These are phyloP conservation scores for Syncephalastrum monosporum DNA, from an alignment of 371 early-diverging fungal species.

Conservation along the genomic window DNA sequence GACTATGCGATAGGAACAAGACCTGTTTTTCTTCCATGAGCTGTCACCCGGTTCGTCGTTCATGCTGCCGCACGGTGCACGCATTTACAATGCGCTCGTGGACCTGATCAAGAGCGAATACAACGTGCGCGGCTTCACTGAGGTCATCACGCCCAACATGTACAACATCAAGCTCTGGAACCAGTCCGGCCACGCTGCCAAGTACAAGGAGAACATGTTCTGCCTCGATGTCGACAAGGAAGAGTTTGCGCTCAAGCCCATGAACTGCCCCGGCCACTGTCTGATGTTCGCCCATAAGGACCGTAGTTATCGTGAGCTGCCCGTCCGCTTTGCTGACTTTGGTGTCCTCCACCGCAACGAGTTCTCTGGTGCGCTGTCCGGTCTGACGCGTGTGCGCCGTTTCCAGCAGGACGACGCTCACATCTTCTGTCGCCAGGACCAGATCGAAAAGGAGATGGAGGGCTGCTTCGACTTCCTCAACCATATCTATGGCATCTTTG, in stretches of 20 bases:
- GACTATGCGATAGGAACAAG: slow-evolving; percentile 60
- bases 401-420: slow-evolving; percentile 99
- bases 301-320: slow-evolving; percentile 96
- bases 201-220: slow-evolving; percentile 99
- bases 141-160: slow-evolving; percentile 98
- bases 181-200: slow-evolving; percentile 98
- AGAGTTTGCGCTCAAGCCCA: slow-evolving; percentile 97
- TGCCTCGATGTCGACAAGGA: slow-evolving; percentile 87
- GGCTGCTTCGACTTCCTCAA: slow-evolving; percentile 81
- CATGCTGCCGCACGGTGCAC: slow-evolving; percentile 97
- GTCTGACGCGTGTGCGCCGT: slow-evolving; percentile 98
- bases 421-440: slow-evolving; percentile 93
- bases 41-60: slow-evolving; percentile 97
- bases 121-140: slow-evolving; percentile 76
- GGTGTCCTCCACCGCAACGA: slow-evolving; percentile 99
- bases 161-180: slow-evolving; percentile 98
- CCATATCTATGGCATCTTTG: slow-evolving; percentile 88
- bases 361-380: slow-evolving; percentile 95
- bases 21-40: slow-evolving; percentile 98
- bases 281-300: slow-evolving; percentile 94
- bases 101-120: slow-evolving; percentile 86
- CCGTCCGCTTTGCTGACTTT: slow-evolving; percentile 98
- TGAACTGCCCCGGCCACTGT: slow-evolving; percentile 99
- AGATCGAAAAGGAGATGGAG: slow-evolving; percentile 79
- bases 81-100: slow-evolving; percentile 94